Conservation (phyloP, 176 grass and related monocot species). For the Oryza coarctata region DNA sequence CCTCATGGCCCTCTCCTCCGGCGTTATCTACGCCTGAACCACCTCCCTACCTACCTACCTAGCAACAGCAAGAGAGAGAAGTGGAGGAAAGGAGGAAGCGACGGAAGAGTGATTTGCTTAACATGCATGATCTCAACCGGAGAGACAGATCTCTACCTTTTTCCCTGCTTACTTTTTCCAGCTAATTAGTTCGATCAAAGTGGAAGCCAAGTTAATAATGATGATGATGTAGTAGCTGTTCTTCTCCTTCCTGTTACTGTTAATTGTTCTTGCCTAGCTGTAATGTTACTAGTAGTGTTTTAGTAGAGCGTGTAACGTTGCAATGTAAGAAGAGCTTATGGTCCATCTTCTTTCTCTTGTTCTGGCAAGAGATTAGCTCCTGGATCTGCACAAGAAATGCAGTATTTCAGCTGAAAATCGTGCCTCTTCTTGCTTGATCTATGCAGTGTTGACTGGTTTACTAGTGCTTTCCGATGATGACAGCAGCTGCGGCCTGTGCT, state of each 20-base stretch:
- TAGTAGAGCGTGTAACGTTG: constrained; percentile 29
- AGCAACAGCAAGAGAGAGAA: not conserved
- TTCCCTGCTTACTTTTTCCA: constrained; percentile 45
- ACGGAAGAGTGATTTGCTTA: constrained; percentile 32
- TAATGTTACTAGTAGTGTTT: constrained; percentile 39
- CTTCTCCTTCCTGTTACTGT: constrained; percentile 4
- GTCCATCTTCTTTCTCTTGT: not conserved
- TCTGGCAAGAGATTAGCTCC: constrained; percentile 8
- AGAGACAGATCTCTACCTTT: constrained; percentile 18
- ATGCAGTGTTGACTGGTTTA: not conserved
- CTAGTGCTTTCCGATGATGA: not conserved
- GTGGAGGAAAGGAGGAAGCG: not conserved
- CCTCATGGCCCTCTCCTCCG: constrained; percentile 90
- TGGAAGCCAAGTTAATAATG: constrained; percentile 38
- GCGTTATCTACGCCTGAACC: constrained; percentile 64
- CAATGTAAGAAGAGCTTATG: constrained; percentile 50
- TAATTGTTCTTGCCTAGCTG: constrained; percentile 38
- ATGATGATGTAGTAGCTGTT: constrained; percentile 33
- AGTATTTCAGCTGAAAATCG: not conserved
- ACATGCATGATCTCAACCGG: constrained; percentile 15
- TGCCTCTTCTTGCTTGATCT: too few relatives aligned
- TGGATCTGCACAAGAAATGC: not conserved
- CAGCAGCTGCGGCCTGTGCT: not conserved
- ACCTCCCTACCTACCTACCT: not conserved
- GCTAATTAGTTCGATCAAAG: constrained; percentile 50